phyloP scores from a whole-genome alignment of 2,329 filamentous ascomycete species.

The Microcyclospora tardicrescens region DNA sequence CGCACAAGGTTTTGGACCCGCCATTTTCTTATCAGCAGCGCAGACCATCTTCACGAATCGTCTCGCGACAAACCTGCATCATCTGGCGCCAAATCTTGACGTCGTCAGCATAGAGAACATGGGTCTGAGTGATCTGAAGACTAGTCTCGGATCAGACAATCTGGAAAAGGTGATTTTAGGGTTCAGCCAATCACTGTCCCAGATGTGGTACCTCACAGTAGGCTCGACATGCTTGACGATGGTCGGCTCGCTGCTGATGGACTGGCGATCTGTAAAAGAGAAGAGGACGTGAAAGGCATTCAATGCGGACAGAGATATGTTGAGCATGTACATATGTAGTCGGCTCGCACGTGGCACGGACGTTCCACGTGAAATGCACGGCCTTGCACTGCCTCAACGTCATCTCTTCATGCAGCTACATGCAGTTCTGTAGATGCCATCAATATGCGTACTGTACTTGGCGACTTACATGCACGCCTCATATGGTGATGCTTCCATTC shows the following conservation, averaged over 20 bases:
- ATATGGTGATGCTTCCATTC: too few relatives aligned
- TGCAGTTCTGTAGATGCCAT: too few relatives aligned
- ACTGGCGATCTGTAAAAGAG: conserved; percentile 20
- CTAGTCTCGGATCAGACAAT: conserved; percentile 3
- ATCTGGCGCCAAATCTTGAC: conserved; percentile 1
- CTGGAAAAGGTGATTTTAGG: conserved; percentile 8
- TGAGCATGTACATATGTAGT: too few relatives aligned
- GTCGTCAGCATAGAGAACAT: conserved; percentile 5
- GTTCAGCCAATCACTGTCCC: conserved; percentile 16
- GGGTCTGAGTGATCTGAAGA: conserved; percentile 10
- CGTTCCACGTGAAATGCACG: too few relatives aligned
- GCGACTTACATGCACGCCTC: too few relatives aligned
- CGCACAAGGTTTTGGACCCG: conserved; percentile 12
- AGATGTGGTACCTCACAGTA: conserved; percentile 17
- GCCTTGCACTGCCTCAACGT: too few relatives aligned
- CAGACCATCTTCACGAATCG: conserved; percentile 12
- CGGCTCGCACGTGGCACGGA: too few relatives aligned
- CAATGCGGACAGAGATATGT: too few relatives aligned
- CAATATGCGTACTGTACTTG: too few relatives aligned
- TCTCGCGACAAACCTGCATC: conserved; percentile 5
- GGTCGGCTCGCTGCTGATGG: conserved; percentile 13
- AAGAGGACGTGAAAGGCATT: background rate
- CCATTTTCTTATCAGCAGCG: conserved; percentile 8
- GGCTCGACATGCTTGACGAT: conserved; percentile 13
- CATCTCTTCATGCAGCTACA: too few relatives aligned